A percentile compares a stretch with the other conserved stretches of the same genome.
Evolutionary conservation across 805 yeast genomes (phyloP).

Genomic region (Wickerhamiella dianesei): DNA sequence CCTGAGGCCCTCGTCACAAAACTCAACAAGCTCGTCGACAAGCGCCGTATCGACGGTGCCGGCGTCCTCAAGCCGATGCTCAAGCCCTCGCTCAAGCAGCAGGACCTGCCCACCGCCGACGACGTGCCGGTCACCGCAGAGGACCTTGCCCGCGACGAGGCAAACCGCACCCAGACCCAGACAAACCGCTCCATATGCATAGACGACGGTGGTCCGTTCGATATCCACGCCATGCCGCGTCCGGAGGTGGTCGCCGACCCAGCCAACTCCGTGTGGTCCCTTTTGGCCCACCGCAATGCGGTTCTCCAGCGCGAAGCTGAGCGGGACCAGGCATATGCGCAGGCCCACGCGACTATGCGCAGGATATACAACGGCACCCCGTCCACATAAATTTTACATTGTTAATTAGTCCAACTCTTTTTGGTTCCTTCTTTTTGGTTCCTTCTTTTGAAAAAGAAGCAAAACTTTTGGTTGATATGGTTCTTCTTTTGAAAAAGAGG

Average conservation of each 20-base stretch:
- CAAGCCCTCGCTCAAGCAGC: background rate
- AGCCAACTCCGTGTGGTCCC: conserved; percentile 18
- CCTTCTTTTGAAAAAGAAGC: background rate
- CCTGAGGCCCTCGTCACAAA: background rate
- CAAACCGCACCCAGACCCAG: background rate
- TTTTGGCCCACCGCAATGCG: conserved; percentile 10
- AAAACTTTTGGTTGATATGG: background rate
- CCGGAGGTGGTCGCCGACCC: conserved; percentile 16
- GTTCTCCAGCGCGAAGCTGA: background rate
- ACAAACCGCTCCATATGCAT: background rate
- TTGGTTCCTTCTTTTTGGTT: background rate
- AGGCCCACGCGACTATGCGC: conserved; percentile 5
- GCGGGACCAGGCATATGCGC: conserved; percentile 11
- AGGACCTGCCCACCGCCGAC: background rate
- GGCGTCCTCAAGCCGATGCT: background rate
- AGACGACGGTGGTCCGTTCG: conserved; percentile 16
- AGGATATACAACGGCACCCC: background rate
- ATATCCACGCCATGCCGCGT: conserved; percentile 11
- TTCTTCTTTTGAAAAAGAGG: too few species aligned
- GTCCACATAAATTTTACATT: conserved; percentile 15
- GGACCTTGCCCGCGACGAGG: background rate
- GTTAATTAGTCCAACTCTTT: conserved; percentile 9
- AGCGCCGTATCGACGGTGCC: background rate
- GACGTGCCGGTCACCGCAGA: background rate
- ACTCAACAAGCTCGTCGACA: background rate